These are phyloP conservation scores for Flaveria floridana DNA, from an alignment of 140 eudicot genomes.

Conservation along the genomic window DNA sequence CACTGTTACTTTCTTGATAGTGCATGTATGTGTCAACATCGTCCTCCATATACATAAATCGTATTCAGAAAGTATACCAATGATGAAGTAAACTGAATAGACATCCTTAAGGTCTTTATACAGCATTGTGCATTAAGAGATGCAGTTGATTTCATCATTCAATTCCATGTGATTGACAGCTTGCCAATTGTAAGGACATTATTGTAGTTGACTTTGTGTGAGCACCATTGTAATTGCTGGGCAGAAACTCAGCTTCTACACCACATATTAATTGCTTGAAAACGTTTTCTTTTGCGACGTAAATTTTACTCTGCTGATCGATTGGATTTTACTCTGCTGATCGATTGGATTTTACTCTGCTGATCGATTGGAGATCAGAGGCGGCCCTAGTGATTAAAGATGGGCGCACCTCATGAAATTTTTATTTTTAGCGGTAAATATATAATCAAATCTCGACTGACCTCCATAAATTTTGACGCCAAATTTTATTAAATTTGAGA, in stretches of 20 bases:
- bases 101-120: conserved; percentile 11
- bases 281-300: background rate
- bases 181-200: background rate
- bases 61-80: background rate
- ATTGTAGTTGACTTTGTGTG: conserved; percentile 6
- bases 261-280: conserved; percentile 2
- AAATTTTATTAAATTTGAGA: too few relatives aligned
- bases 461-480: too few relatives aligned
- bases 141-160: background rate
- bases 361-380: background rate
- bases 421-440: too few relatives aligned
- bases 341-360: background rate
- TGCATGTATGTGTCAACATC: conserved; percentile 20
- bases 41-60: background rate
- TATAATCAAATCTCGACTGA: too few relatives aligned
- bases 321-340: background rate
- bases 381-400: too few relatives aligned
- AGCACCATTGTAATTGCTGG: background rate
- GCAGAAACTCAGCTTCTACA: conserved; percentile 9
- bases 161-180: background rate
- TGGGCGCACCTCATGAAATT: too few relatives aligned
- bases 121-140: conserved; percentile 19
- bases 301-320: background rate
- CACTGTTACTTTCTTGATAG: too few relatives aligned
- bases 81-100: background rate